These are phyloP conservation scores for Phytophthora hibernalis DNA, from an alignment of 352 stramenopile genomes.

Conservation along the genomic window DNA sequence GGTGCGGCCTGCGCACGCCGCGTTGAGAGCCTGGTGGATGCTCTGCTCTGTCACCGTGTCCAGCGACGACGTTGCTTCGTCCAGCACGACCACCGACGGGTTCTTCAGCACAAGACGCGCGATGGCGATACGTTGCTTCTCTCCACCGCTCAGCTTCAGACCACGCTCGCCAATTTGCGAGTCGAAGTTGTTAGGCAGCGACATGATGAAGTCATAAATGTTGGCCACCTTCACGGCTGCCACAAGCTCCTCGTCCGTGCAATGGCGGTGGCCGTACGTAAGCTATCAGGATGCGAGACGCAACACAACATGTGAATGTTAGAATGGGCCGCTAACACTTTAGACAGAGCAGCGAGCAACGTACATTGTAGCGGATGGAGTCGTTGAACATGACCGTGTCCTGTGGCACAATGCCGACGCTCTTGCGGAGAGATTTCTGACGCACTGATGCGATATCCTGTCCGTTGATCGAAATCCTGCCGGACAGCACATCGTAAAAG, in stretches of 20 bases:
- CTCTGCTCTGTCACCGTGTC: conserved; percentile 79
- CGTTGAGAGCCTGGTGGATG: conserved; percentile 68
- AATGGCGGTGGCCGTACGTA: conserved; percentile 88
- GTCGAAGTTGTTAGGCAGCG: conserved; percentile 91
- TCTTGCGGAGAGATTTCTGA: conserved; percentile 89
- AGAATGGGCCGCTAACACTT: not conserved
- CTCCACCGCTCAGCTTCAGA: conserved; percentile 79
- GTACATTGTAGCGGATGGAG: conserved; percentile 96
- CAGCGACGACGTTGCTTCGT: conserved; percentile 83
- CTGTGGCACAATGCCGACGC: conserved; percentile 97
- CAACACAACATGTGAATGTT: conserved; percentile 6
- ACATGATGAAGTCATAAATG: conserved; percentile 95
- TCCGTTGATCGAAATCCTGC: conserved; percentile 87
- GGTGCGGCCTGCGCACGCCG: conserved; percentile 61
- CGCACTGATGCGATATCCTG: conserved; percentile 89
- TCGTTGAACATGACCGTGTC: conserved; percentile 98
- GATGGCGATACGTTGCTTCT: conserved; percentile 89
- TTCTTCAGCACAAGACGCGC: conserved; percentile 84
- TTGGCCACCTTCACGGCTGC: conserved; percentile 92
- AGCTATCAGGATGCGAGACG: conserved; percentile 61
- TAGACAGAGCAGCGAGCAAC: conserved; percentile 7
- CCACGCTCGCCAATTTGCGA: conserved; percentile 86
- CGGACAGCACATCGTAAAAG: conserved; percentile 95
- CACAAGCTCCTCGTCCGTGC: conserved; percentile 91
- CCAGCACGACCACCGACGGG: conserved; percentile 74